These are phyloP conservation scores for Angomonas ambiguus DNA, from an alignment of 208 protist genomes.

Conservation along the genomic window DNA sequence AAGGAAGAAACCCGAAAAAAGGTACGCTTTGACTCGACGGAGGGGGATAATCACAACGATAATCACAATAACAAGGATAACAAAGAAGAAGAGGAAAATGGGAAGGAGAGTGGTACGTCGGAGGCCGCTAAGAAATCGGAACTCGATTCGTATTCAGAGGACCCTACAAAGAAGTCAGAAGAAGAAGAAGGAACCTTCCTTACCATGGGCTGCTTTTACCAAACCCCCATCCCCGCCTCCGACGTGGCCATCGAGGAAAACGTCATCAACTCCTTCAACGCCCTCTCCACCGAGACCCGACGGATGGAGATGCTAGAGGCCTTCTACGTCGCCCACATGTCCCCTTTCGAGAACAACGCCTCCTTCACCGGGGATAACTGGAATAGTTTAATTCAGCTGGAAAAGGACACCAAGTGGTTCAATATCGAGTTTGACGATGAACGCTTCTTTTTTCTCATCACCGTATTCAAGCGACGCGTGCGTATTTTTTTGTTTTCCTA, in stretches of 20 bases:
- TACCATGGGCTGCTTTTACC: slow-evolving; percentile 26
- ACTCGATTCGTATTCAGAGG: too few relatives aligned
- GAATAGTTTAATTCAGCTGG: slow-evolving; percentile 37
- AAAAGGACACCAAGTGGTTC: slow-evolving; percentile 28
- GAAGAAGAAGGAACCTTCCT: slow-evolving; percentile 20
- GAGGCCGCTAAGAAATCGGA: too few relatives aligned
- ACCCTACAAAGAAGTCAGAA: neutral
- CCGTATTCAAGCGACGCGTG: slow-evolving; percentile 27
- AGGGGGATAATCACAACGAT: neutral
- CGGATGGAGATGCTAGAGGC: slow-evolving; percentile 37
- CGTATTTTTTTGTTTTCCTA: slow-evolving; percentile 53
- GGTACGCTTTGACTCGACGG: too few relatives aligned
- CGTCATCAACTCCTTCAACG: slow-evolving; percentile 42
- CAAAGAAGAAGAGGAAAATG: neutral
- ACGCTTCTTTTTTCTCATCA: slow-evolving; percentile 43
- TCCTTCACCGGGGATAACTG: slow-evolving; percentile 51
- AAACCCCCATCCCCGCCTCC: slow-evolving; percentile 22
- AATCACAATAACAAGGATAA: neutral
- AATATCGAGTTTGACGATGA: slow-evolving; percentile 26
- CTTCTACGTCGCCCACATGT: slow-evolving; percentile 40
- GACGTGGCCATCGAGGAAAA: slow-evolving; percentile 27
- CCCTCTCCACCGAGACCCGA: slow-evolving; percentile 25
- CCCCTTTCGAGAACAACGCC: slow-evolving; percentile 34
- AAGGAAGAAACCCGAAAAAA: too few relatives aligned
- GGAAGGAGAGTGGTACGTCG: too few relatives aligned